Evolutionary conservation across 2,329 filamentous ascomycete genomes (phyloP).

Genomic region (Chaetomium sp.): DNA sequence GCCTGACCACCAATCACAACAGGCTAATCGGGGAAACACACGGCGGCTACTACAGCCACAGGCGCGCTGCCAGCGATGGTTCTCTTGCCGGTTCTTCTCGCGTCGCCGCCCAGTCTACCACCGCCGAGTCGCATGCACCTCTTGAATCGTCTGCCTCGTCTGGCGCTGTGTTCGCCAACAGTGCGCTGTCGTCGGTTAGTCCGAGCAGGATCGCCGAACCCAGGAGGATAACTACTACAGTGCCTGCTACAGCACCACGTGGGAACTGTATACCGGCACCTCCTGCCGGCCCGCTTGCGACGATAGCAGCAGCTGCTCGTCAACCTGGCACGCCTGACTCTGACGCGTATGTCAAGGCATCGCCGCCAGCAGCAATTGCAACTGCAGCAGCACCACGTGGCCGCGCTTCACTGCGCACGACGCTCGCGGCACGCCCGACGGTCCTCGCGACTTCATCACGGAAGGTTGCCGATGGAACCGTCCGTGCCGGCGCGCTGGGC

Average conservation of each 20-base stretch:
- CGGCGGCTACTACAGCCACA: not conserved
- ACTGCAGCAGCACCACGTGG: no score
- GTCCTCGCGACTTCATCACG: not conserved
- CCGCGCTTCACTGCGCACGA: not conserved
- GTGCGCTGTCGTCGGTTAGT: constrained; percentile 16
- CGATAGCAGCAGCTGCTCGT: not conserved
- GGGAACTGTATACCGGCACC: not conserved
- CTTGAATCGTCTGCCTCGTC: not conserved
- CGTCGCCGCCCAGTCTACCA: not conserved
- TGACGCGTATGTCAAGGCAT: not conserved
- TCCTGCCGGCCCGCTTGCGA: not conserved
- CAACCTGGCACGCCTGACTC: not conserved
- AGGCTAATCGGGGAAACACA: not conserved
- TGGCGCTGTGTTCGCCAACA: constrained; percentile 13
- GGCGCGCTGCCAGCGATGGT: not conserved
- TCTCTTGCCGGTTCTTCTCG: not conserved
- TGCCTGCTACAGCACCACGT: not conserved
- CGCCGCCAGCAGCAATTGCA: not conserved
- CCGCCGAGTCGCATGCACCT: not conserved
- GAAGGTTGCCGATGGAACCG: not conserved
- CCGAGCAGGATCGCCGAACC: constrained; percentile 10
- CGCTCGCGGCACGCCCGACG: not conserved
- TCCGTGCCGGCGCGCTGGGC: not conserved
- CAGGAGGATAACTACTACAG: constrained; percentile 5
- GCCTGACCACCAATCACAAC: constrained; percentile 8